Evolutionary conservation across 768 basidiomycete genomes (phyloP), one percentile per base, ranked within the genome.

Genomic region (Suillus hirtellus): DNA sequence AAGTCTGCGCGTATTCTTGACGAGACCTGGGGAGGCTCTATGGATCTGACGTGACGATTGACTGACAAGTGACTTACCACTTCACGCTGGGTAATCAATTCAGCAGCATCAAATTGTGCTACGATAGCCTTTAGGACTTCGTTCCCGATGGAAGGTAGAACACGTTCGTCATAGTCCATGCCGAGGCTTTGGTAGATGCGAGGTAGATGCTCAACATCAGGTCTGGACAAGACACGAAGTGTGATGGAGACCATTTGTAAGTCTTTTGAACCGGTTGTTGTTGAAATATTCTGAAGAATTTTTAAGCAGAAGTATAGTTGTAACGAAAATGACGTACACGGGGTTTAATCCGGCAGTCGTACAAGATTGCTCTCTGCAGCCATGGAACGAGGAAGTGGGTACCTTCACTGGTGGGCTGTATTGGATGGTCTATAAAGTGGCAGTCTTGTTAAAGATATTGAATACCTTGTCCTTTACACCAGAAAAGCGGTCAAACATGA

Each of bases 211-310:
- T 84, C 79, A 42, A 90, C 86, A 78, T 99, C 95, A 19, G 97
- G 97, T 59, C 96, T 83, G 27, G 95, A 97, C 68, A 99, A 86
- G 42, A 99, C 96, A 63, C 97, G 92, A 59, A 99, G 85, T 0
- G 96, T 99, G 60, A 99, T 89, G 40, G 96, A 92, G 62, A 99
- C 93, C 95, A 98, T 99, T 78, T 99, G 96, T 78, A 99, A 80
- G 75, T 99, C 95, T 75, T 99, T 99, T 11, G 96, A 98, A 40
- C 97, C 97, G 27, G 97, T 99, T 2, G 93, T 97, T 2, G 97
- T 98, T n/a, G 93, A 95, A 62, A 99, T 99, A 72, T 97, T 97
- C 93, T 96, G 66, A 4, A 64, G 19, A 59, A 58, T 47, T 15
- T n/a, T 66, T 52, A 67, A 66, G 37, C 1, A 19, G 35, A 59